A percentile compares a stretch with the other conserved stretches of the same genome.
phyloP scores from a whole-genome alignment of 176 grass and related monocot species.

The Aegilops longissima region DNA sequence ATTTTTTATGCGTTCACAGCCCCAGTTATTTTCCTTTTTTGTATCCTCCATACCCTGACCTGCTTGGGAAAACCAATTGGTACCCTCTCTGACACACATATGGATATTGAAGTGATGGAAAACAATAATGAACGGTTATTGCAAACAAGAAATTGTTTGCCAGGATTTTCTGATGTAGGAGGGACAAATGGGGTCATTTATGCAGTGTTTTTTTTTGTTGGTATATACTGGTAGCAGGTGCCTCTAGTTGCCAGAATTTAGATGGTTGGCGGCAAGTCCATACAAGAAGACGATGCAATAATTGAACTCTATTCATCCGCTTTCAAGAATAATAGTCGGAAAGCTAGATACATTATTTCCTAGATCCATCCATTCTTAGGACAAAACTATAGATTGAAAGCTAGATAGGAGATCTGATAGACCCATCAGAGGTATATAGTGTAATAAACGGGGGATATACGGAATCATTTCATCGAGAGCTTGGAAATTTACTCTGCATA shows the following conservation, averaged over 20 bases:
- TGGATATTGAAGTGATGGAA: neutral
- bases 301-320: neutral
- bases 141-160: neutral
- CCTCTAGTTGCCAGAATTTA: neutral
- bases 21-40: neutral
- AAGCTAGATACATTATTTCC: neutral
- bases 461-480: neutral
- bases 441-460: neutral
- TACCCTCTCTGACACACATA: neutral
- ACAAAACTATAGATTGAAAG: no score
- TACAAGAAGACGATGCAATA: neutral
- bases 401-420: no score
- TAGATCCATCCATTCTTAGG: neutral
- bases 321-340: neutral
- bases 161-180: neutral
- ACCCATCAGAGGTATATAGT: no score
- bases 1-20: neutral
- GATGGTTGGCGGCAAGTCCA: neutral
- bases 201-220: neutral
- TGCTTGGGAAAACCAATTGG: neutral
- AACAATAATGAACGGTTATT: neutral
- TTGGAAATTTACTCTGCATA: no score
- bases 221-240: neutral
- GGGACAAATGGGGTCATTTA: neutral
- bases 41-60: neutral